Base-by-base conservation (phyloP, 306 rosid genomes). In the Dryas alaskensis region DNA sequence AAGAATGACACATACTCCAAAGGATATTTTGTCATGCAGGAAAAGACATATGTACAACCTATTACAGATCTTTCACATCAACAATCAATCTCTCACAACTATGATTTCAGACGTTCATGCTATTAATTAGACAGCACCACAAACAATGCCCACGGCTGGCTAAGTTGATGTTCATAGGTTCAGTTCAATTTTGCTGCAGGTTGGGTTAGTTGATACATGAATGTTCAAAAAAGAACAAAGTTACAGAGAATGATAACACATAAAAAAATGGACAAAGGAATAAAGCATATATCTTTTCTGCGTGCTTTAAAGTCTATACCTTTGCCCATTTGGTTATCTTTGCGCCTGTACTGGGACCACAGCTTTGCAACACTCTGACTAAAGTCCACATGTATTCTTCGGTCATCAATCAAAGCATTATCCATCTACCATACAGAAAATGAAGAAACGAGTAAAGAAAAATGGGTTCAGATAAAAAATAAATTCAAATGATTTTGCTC, bases 351-450 rank as follows among this genome's bases (percentile, higher is more conserved):
- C 72, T 92, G 97, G 63, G 95, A 88, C 97, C 97, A 94, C 37
- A 94, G 75, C 87, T 88, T 94, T 57, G 97, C 65, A 65, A 94
- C 96, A 83, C 94, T 91, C 76, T 91, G 98, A 85, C 98, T 91
- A 88, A 94, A 94, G 84, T 94, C 99, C 60, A 94, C 99, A 65
- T 91, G 98, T 81, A 94, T 91, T 83, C 98, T 89, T 78, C 97
- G 85, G 73, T 94, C 99, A 81, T 94, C 99, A 82, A 94, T 94
- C 84, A 94, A 74, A 64, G 99, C 95, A 78, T 92, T 94, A 85
- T 92, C 99, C 98, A 94, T 94, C 99, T 94, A 79, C 79, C 68
- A 57, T 65, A 63, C 46, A 53, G 55, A 55, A 75, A 65, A 66
- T 82, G 50, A 58, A 55, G 19, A 39, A 76, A 65, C 54, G 47